Conservation (phyloP, 345 rosid genomes). For the Hibiscus syriacus region DNA sequence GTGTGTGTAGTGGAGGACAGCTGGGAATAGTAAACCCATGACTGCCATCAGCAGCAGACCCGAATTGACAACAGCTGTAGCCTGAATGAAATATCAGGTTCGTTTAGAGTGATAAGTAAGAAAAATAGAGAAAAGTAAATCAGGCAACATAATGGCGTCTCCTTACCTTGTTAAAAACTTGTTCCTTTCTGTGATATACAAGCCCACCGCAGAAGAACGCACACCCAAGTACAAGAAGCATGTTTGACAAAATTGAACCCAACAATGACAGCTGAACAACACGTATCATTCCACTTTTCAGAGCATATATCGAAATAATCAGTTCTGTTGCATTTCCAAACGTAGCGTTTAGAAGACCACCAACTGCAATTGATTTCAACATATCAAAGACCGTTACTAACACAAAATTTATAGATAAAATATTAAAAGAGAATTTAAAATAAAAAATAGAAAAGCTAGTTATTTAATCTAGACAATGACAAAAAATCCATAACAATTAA, state of each 20-base stretch:
- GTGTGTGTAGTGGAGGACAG: constrained; percentile 84
- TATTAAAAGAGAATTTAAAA: not conserved
- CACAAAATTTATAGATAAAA: not conserved
- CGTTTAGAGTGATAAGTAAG: constrained; percentile 12
- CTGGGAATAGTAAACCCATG: constrained; percentile 92
- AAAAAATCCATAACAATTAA: too few species aligned
- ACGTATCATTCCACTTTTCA: constrained; percentile 68
- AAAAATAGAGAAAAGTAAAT: not conserved
- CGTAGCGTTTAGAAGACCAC: constrained; percentile 90
- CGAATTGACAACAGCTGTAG: constrained; percentile 67
- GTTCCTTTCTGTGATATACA: constrained; percentile 55
- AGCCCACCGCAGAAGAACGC: constrained; percentile 92
- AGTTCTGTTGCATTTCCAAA: constrained; percentile 94
- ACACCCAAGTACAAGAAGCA: constrained; percentile 94
- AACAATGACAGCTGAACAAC: constrained; percentile 86
- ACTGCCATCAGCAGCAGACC: constrained; percentile 96
- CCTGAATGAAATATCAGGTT: constrained; percentile 44
- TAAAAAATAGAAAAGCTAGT: not conserved
- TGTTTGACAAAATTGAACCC: constrained; percentile 94
- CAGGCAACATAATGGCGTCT: not conserved
- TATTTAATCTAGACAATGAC: too few species aligned
- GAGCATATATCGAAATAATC: constrained; percentile 81
- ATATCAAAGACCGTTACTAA: not conserved
- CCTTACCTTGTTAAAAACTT: constrained; percentile 69
- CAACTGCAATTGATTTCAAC: constrained; percentile 42